Evolutionary conservation across 139 green algal genomes (phyloP).

Genomic region (Volvox reticuliferus): DNA sequence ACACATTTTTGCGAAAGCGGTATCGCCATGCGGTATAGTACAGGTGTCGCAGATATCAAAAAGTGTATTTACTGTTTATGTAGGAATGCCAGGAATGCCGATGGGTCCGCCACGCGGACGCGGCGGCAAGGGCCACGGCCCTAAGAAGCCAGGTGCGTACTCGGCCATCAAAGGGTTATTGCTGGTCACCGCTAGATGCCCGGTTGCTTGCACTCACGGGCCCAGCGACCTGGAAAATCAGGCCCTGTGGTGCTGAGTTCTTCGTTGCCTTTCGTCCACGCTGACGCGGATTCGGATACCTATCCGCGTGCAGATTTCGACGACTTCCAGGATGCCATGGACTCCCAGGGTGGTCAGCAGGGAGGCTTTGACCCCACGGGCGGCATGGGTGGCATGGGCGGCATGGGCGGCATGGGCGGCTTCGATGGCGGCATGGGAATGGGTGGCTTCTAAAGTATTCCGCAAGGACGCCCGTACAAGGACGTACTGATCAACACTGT

Average conservation of each 20-base stretch:
- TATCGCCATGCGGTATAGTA: no score
- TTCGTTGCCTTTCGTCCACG: no score
- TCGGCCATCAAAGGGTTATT: no score
- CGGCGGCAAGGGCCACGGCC: not conserved
- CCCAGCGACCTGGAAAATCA: no score
- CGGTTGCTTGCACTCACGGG: no score
- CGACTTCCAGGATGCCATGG: constrained; percentile 9
- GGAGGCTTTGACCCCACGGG: constrained; percentile 16
- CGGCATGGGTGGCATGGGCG: constrained; percentile 34
- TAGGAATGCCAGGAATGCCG: not conserved
- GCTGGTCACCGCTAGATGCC: no score
- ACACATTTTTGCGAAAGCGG: no score
- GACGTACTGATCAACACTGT: no score
- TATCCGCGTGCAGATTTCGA: not conserved
- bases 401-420: constrained; percentile 54
- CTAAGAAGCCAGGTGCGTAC: not conserved
- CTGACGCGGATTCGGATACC: not conserved
- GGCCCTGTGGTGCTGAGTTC: no score
- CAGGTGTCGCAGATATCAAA: no score
- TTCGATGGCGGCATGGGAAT: constrained; percentile 48
- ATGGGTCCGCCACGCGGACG: not conserved
- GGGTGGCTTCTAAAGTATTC: constrained; percentile 17
- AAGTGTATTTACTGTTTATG: no score
- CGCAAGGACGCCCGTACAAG: not conserved
- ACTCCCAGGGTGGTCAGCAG: not conserved